Conservation (phyloP, 257 asterid species). For the Forsythia viridissima region DNA sequence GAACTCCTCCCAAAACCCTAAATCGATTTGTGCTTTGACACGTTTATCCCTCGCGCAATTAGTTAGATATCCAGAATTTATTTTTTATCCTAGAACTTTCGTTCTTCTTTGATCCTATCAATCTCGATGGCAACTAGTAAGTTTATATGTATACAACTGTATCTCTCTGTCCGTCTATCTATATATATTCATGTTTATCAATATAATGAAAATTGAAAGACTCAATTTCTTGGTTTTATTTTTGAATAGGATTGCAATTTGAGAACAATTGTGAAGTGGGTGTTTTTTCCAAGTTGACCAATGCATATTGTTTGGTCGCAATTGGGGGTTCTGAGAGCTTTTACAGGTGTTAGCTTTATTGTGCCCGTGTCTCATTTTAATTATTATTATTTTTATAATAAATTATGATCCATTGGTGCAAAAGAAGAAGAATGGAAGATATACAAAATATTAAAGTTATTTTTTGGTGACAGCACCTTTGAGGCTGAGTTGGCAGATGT, state of each 20-base stretch:
- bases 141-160: neutral
- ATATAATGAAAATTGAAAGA: neutral
- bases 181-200: neutral
- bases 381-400: neutral
- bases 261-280: conserved; percentile 91
- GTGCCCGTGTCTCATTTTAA: neutral
- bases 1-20: neutral
- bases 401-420: neutral
- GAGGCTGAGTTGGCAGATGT: conserved; percentile 78
- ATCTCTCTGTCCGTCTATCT: neutral
- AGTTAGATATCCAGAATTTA: neutral
- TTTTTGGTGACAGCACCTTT: conserved; percentile 59
- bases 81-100: neutral
- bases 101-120: neutral
- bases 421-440: neutral
- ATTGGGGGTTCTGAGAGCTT: conserved; percentile 96
- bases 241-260: conserved; percentile 69
- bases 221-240: neutral
- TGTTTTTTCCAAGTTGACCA: conserved; percentile 89
- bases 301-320: conserved; percentile 92
- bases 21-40: neutral
- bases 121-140: conserved; percentile 36
- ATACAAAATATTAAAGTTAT: neutral
- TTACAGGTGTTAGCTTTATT: conserved; percentile 53
- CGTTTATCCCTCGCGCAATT: neutral